Evolutionary conservation across 1,139 yeast species (phyloP).

Genomic region (Sugiyamaella xylanicola): DNA sequence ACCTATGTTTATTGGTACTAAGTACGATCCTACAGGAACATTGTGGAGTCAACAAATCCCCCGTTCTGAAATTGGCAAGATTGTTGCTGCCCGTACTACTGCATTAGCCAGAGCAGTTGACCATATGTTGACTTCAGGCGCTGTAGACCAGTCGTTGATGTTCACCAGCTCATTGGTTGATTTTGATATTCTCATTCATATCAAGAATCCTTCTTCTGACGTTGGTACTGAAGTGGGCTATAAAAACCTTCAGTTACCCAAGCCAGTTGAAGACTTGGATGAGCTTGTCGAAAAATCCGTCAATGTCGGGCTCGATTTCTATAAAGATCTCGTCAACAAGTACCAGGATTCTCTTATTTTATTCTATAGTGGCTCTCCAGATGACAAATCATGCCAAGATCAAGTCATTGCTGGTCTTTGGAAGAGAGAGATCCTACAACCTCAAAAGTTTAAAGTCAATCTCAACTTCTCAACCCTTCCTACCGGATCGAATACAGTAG

Average conservation of each 20-base stretch:
- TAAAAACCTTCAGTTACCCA: constrained; percentile 19
- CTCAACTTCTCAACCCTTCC: constrained; percentile 77
- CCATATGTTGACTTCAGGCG: constrained; percentile 48
- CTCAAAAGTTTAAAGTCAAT: constrained; percentile 71
- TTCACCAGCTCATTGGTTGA: constrained; percentile 83
- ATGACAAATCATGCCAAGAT: constrained; percentile 23
- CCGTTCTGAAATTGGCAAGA: constrained; percentile 51
- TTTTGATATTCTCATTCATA: constrained; percentile 73
- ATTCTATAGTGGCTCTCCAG: constrained; percentile 50
- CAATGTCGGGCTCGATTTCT: constrained; percentile 37
- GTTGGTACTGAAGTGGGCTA: constrained; percentile 16
- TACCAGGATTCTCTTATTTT: constrained; percentile 56
- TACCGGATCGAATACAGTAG: constrained; percentile 47
- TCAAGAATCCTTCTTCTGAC: constrained; percentile 50
- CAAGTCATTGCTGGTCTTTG: constrained; percentile 74
- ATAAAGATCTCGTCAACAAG: constrained; percentile 34
- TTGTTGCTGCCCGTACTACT: constrained; percentile 83
- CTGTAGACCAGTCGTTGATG: constrained; percentile 52
- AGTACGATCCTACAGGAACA: constrained; percentile 80
- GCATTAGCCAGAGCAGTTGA: constrained; percentile 81
- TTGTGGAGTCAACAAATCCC: constrained; percentile 75
- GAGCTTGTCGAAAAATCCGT: constrained; percentile 33
- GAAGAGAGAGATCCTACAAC: constrained; percentile 60
- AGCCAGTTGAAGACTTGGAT: constrained; percentile 58
- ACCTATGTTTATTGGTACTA: constrained; percentile 80